Percentiles rank a stretch among this genome's conserved stretches.
Evolutionary conservation across 257 asterid species (phyloP).

Genomic region (Linaria vulgaris): DNA sequence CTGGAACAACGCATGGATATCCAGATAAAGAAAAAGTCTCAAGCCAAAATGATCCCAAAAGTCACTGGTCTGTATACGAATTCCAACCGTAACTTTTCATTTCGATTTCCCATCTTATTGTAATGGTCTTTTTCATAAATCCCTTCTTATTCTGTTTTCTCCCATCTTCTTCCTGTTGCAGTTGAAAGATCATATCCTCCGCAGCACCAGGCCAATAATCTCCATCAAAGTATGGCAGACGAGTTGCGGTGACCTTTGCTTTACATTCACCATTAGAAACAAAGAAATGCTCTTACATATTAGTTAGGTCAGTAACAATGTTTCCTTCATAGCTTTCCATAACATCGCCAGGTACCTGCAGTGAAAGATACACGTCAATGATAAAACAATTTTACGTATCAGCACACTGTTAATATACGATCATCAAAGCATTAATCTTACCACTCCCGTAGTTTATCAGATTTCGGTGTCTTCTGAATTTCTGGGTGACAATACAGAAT

Average conservation of each 20-base stretch:
- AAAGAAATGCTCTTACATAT: conserved; percentile 89
- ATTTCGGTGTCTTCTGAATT: conserved; percentile 94
- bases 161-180: conserved; percentile 94
- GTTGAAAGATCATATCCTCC: conserved; percentile 83
- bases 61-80: too few species aligned
- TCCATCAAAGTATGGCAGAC: conserved; percentile 96
- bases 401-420: conserved; percentile 14
- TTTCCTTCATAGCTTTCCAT: conserved; percentile 82
- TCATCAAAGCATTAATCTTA: conserved; percentile 30
- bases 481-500: too few species aligned
- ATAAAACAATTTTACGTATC: too few species aligned
- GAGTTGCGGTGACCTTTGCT: conserved; percentile 89
- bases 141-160: conserved; percentile 76
- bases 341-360: conserved; percentile 91
- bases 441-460: conserved; percentile 97
- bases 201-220: too few species aligned
- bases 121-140: conserved; percentile 55
- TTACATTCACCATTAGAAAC: conserved; percentile 69
- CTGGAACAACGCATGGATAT: too few species aligned
- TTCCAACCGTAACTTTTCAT: too few species aligned
- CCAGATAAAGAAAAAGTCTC: too few species aligned
- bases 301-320: conserved; percentile 78
- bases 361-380: conserved; percentile 29
- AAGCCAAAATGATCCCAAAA: too few species aligned
- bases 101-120: too few species aligned